phyloP scores from a whole-genome alignment of 2,329 filamentous ascomycete species.

The Neophaeococcomyces mojaviensis region DNA sequence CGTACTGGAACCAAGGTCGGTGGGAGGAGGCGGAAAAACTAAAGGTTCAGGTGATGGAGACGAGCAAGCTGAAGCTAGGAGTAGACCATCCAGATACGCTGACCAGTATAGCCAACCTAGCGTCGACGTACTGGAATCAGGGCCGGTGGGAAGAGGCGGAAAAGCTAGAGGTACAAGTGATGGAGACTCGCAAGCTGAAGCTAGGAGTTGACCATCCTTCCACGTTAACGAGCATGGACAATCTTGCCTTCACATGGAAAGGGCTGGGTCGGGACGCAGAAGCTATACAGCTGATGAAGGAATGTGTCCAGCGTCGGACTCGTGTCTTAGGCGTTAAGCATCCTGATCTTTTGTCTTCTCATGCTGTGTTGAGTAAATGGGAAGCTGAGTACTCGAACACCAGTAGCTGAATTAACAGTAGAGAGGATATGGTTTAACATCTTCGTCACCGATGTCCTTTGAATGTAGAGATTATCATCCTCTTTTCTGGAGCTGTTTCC shows the following conservation, averaged over 20 bases:
- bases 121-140: slow-evolving; percentile 8
- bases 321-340: slow-evolving; percentile 4
- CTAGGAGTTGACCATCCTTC: slow-evolving; percentile 21
- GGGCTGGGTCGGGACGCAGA: too few species aligned
- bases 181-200: slow-evolving; percentile 14
- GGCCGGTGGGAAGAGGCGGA: slow-evolving; percentile 18
- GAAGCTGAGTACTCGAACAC: slow-evolving; percentile 4
- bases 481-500: too few species aligned
- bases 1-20: slow-evolving; percentile 15
- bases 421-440: not conserved
- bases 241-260: slow-evolving; percentile 18
- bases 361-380: slow-evolving; percentile 3
- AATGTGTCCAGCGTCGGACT: slow-evolving; percentile 4
- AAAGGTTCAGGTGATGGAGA: slow-evolving; percentile 9
- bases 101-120: slow-evolving; percentile 11
- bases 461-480: too few species aligned
- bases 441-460: too few species aligned
- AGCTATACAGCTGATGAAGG: slow-evolving; percentile 15
- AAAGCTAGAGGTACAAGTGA: too few species aligned
- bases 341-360: slow-evolving; percentile 7
- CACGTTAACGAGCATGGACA: slow-evolving; percentile 20
- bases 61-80: not conserved
- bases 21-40: slow-evolving; percentile 9
- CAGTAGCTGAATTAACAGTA: not conserved
- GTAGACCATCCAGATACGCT: slow-evolving; percentile 11